Evolutionary conservation across 2,329 filamentous ascomycete genomes (phyloP).

Genomic region (Colletotrichum sp.): DNA sequence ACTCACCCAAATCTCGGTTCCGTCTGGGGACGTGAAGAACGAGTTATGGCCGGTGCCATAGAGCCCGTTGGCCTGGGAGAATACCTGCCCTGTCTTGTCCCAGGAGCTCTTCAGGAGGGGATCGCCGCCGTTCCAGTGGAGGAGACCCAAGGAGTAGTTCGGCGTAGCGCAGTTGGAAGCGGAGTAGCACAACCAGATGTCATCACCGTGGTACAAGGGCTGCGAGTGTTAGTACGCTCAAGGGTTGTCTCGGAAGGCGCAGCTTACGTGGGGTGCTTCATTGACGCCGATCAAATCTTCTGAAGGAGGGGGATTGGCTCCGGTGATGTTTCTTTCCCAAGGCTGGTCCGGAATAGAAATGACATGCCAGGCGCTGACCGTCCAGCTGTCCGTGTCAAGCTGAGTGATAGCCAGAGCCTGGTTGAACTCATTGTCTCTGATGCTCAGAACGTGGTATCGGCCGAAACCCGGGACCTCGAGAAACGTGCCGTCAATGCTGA

Average conservation of each 20-base stretch:
- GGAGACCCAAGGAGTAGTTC: not conserved
- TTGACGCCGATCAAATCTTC: not conserved
- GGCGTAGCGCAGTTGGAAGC: not conserved
- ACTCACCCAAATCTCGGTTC: not conserved
- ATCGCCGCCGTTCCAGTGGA: not conserved
- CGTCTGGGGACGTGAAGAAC: not conserved
- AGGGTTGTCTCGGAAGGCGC: accelerated
- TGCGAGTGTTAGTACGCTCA: accelerated
- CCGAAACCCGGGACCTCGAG: not conserved
- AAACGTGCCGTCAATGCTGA: not conserved
- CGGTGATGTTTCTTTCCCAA: not conserved
- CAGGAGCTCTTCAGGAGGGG: not conserved
- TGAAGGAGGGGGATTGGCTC: not conserved
- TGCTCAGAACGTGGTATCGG: not conserved
- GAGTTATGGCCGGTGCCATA: not conserved
- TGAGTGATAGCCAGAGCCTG: not conserved
- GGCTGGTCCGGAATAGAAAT: not conserved
- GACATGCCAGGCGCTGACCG: not conserved
- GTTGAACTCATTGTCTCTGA: not conserved
- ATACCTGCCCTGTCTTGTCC: not conserved
- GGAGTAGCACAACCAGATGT: not conserved
- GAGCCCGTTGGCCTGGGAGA: not conserved
- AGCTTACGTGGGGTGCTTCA: not conserved
- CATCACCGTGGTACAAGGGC: not conserved
- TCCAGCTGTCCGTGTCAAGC: not conserved